Conservation (phyloP, 768 basidiomycete genomes). For the Amanita pallidorosea region DNA sequence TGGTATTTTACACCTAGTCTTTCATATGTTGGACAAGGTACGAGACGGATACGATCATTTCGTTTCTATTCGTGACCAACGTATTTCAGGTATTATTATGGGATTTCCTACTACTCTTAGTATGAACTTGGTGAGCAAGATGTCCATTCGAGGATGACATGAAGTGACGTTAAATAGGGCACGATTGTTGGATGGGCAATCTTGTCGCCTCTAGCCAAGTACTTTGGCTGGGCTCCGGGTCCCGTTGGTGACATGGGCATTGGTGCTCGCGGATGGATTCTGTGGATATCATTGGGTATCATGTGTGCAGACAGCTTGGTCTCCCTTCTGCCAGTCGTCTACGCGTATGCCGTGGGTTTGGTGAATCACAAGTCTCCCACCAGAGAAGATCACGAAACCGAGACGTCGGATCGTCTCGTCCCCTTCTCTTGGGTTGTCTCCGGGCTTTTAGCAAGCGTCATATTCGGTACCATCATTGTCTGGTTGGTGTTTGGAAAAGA, state of each 20-base stretch:
- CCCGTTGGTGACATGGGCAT: constrained; percentile 77
- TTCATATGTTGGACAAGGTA: constrained; percentile 89
- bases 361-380: constrained; percentile 13
- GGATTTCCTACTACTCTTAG: constrained; percentile 89
- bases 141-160: neutral
- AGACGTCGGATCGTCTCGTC: constrained; percentile 73
- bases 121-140: constrained; percentile 69
- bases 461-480: constrained; percentile 67
- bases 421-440: constrained; percentile 66
- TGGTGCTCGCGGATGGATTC: constrained; percentile 92
- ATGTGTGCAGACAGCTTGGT: constrained; percentile 92
- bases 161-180: constrained; percentile 38
- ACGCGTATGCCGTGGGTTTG: constrained; percentile 35
- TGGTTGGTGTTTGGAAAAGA: constrained; percentile 86
- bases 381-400: constrained; percentile 52
- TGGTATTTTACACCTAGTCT: constrained; percentile 92
- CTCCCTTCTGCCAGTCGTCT: constrained; percentile 68
- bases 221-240: constrained; percentile 86
- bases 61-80: neutral
- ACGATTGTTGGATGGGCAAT: constrained; percentile 97
- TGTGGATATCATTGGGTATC: constrained; percentile 93
- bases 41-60: constrained; percentile 7
- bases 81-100: constrained; percentile 79
- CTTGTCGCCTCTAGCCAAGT: constrained; percentile 80
- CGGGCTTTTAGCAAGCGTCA: constrained; percentile 54